Evolutionary conservation across 73 alveolate genomes (phyloP).

Genomic region (Paramecium caudatum): DNA sequence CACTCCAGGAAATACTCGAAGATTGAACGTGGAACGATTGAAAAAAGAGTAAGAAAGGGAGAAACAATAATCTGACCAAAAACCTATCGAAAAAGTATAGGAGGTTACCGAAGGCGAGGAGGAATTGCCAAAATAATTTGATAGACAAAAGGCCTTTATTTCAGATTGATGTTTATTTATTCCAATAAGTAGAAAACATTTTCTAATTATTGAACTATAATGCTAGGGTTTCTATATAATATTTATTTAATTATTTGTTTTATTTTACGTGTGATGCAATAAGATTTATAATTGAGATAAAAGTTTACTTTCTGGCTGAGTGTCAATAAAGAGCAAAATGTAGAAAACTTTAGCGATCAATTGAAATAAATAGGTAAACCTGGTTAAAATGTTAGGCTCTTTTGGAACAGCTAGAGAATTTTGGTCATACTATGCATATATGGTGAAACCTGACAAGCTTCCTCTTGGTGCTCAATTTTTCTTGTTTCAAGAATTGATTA

Average conservation of each 20-base stretch:
- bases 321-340: constrained; percentile 26
- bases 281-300: constrained; percentile 17
- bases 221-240: neutral
- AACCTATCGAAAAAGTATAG: neutral
- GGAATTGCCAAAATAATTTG: neutral
- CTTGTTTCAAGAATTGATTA: constrained; percentile 85
- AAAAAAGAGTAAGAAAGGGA: neutral
- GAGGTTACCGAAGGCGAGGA: too few species aligned
- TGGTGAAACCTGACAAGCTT: constrained; percentile 87
- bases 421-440: constrained; percentile 88
- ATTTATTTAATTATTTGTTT: neutral
- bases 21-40: constrained; percentile 24
- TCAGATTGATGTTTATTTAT: constrained; percentile 5
- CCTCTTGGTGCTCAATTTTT: constrained; percentile 85
- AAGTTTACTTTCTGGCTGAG: constrained; percentile 38
- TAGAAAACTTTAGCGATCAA: constrained; percentile 37
- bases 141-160: constrained; percentile 22
- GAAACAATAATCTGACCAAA: neutral
- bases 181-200: neutral
- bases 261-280: constrained; percentile 47
- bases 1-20: constrained; percentile 25
- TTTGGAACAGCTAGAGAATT: constrained; percentile 79
- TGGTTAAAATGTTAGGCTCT: neutral
- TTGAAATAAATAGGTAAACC: constrained; percentile 41
- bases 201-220: neutral